Evolutionary conservation across 2,329 filamentous ascomycete genomes (phyloP).

Genomic region (Hypoxylon sp.): DNA sequence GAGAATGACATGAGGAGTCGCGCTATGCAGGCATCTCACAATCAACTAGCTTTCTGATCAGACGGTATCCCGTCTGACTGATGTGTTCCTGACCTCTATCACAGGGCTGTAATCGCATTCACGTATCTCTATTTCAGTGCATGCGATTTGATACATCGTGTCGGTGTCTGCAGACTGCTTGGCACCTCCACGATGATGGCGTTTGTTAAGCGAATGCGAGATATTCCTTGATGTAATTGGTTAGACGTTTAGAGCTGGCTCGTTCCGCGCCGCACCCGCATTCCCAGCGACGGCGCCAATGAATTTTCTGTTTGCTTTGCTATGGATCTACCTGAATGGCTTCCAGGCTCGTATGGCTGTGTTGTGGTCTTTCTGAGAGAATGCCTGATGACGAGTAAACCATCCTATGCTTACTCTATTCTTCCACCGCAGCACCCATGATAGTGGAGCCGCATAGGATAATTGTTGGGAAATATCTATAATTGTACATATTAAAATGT

Average conservation of each 20-base stretch:
- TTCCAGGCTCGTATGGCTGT: neutral
- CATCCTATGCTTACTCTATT: neutral
- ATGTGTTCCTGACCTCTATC: neutral
- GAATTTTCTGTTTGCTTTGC: neutral
- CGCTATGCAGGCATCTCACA: too few relatives aligned
- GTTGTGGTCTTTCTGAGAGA: neutral
- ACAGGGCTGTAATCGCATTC: constrained; percentile 3
- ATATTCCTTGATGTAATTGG: constrained; percentile 1
- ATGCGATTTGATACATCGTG: neutral
- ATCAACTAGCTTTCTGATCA: neutral
- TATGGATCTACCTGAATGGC: neutral
- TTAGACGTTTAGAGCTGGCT: neutral
- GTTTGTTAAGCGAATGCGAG: constrained; percentile 13
- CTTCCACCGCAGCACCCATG: neutral
- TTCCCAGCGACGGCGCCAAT: constrained; percentile 8
- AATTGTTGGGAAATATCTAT: neutral
- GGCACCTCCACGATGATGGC: neutral
- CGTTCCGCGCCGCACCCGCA: neutral
- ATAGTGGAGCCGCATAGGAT: neutral
- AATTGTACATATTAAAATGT: neutral
- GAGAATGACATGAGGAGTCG: too few relatives aligned
- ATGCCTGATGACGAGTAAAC: constrained; percentile 1
- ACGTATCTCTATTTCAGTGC: constrained; percentile 1
- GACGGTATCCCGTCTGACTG: neutral
- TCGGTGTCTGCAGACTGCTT: neutral